phyloP scores from a whole-genome alignment of 2,329 filamentous ascomycete genomes.

The Neofusicoccum umdonicola region DNA sequence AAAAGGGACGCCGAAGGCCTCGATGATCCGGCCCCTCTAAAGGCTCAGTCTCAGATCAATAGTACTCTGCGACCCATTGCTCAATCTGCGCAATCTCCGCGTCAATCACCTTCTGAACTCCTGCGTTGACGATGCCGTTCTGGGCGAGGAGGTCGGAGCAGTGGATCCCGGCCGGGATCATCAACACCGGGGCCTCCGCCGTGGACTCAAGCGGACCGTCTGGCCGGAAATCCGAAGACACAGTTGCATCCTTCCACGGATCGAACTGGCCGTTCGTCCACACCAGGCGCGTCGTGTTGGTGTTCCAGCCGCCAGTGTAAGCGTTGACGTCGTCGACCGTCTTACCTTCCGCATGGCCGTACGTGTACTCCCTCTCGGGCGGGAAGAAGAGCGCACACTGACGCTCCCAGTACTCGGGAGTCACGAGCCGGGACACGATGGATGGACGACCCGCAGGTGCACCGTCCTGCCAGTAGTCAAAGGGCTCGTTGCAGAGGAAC shows the following conservation, averaged over 20 bases:
- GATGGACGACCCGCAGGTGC: slow-evolving; percentile 46
- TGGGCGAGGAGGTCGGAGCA: slow-evolving; percentile 53
- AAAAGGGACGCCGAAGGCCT: no score
- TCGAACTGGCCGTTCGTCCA: slow-evolving; percentile 61
- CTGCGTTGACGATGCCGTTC: slow-evolving; percentile 49
- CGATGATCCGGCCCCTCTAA: no score
- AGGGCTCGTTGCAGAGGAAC: slow-evolving; percentile 64
- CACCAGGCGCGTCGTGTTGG: slow-evolving; percentile 53
- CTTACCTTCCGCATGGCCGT: slow-evolving; percentile 47
- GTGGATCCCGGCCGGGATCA: slow-evolving; percentile 56
- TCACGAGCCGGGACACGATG: slow-evolving; percentile 55
- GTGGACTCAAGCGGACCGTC: slow-evolving; percentile 54
- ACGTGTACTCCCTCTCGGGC: slow-evolving; percentile 48
- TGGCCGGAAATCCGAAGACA: slow-evolving; percentile 54
- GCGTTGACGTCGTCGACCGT: slow-evolving; percentile 52
- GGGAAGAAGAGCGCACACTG: slow-evolving; percentile 60
- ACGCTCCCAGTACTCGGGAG: slow-evolving; percentile 52
- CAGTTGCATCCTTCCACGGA: slow-evolving; percentile 57
- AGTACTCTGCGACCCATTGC: slow-evolving; percentile 53
- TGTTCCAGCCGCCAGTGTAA: slow-evolving; percentile 57
- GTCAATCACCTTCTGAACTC: slow-evolving; percentile 51
- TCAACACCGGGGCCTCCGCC: slow-evolving; percentile 47
- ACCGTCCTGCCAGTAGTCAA: slow-evolving; percentile 56
- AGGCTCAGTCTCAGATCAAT: neutral
- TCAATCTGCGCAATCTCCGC: slow-evolving; percentile 51